A percentile compares a stretch with the other conserved stretches of the same genome.
These are phyloP conservation scores for Fusarium newnesense DNA, from an alignment of 2,329 filamentous ascomycete species.

Conservation along the genomic window DNA sequence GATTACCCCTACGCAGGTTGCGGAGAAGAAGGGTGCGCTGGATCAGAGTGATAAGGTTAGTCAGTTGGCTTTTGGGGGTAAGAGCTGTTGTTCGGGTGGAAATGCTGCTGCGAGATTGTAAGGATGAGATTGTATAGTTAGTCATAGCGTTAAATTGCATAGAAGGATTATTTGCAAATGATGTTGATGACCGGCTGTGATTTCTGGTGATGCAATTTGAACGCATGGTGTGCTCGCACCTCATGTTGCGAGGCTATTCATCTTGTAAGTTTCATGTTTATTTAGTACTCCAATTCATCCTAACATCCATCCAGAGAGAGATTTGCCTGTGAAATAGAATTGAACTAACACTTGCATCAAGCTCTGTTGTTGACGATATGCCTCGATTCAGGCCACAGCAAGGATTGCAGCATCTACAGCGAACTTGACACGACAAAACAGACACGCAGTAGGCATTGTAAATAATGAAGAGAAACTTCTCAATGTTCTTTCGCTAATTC, in stretches of 20 bases:
- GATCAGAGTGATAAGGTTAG: constrained; percentile 40
- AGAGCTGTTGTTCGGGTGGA: constrained; percentile 27
- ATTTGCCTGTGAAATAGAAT: too few species aligned
- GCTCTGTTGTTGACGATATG: not conserved
- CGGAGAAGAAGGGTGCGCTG: constrained; percentile 35
- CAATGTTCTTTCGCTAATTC: rapidly evolving
- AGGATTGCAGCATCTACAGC: rapidly evolving
- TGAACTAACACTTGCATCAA: not conserved
- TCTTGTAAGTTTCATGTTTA: rapidly evolving
- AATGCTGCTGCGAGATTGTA: constrained; percentile 31
- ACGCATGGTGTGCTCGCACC: too few species aligned
- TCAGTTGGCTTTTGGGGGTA: constrained; percentile 41
- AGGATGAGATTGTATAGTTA: not conserved
- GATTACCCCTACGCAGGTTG: constrained; percentile 45
- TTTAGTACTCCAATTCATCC: rapidly evolving
- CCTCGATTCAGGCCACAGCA: rapidly evolving
- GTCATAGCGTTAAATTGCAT: constrained; percentile 12
- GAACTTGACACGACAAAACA: rapidly evolving
- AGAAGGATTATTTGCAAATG: not conserved
- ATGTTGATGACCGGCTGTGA: not conserved
- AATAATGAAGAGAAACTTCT: rapidly evolving
- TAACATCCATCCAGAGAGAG: rapidly evolving
- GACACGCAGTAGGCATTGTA: rapidly evolving
- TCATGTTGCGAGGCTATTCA: rapidly evolving
- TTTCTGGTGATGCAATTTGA: too few species aligned